Evolutionary conservation across 225 moss, liverwort and hornwort genomes (phyloP).

Genomic region (Polytrichum commune): DNA sequence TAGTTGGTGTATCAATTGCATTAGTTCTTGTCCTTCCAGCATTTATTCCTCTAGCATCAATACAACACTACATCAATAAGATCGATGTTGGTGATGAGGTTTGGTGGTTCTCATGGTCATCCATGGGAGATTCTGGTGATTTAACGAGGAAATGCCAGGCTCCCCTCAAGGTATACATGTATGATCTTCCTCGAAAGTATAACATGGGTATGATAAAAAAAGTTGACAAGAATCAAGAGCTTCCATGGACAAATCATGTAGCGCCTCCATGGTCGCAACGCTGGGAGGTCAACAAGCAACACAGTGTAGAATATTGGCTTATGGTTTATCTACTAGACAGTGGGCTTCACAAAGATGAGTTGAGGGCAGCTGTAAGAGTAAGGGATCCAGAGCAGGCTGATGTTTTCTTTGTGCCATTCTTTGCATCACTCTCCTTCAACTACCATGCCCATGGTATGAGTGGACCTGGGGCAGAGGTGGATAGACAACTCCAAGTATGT

Average conservation of each 20-base stretch:
- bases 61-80: slow-evolving; percentile 20
- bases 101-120: slow-evolving; percentile 18
- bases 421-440: slow-evolving; percentile 75
- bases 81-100: slow-evolving; percentile 3
- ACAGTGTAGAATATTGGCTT: slow-evolving; percentile 93
- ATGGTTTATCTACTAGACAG: slow-evolving; percentile 64
- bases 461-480: slow-evolving; percentile 41
- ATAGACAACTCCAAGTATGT: slow-evolving; percentile 65
- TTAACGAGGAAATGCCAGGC: slow-evolving; percentile 2
- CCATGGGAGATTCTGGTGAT: not conserved
- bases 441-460: slow-evolving; percentile 40
- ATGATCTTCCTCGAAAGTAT: slow-evolving; percentile 75
- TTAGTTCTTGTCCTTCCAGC: slow-evolving; percentile 22
- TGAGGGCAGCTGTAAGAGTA: slow-evolving; percentile 53
- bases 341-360: slow-evolving; percentile 23
- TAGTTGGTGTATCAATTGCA: slow-evolving; percentile 9
- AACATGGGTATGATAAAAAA: slow-evolving; percentile 62
- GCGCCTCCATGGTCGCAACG: slow-evolving; percentile 48
- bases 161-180: slow-evolving; percentile 65
- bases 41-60: slow-evolving; percentile 15
- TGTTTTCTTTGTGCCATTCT: slow-evolving; percentile 91
- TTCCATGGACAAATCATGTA: slow-evolving; percentile 63
- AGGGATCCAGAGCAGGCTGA: slow-evolving; percentile 75
- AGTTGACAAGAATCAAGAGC: slow-evolving; percentile 41
- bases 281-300: slow-evolving; percentile 68